These are phyloP conservation scores for Spinacia oleracea DNA, from an alignment of 179 eudicot genomes.

Conservation along the genomic window DNA sequence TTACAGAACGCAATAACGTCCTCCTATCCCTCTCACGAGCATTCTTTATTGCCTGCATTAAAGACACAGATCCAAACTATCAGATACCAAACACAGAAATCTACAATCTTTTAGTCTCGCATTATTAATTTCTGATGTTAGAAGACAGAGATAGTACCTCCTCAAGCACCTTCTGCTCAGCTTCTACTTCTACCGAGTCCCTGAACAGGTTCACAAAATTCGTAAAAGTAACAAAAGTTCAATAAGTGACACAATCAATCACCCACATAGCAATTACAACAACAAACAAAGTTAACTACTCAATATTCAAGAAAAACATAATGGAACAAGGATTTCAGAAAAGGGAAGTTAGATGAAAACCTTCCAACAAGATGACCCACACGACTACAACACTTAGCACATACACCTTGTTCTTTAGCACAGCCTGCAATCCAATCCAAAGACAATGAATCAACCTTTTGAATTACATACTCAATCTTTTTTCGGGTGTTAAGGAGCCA, in stretches of 20 bases:
- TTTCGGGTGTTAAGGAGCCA: not conserved
- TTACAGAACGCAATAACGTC: slow-evolving; percentile 36
- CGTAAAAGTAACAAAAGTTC: not conserved
- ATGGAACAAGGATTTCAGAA: not conserved
- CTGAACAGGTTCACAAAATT: slow-evolving; percentile 32
- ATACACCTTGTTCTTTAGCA: slow-evolving; percentile 86
- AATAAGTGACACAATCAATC: not conserved
- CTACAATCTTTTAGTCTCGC: not conserved
- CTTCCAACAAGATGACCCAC: slow-evolving; percentile 75
- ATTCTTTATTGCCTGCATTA: slow-evolving; percentile 43
- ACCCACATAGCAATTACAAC: not conserved
- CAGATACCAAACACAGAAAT: not conserved
- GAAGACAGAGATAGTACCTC: slow-evolving; percentile 43
- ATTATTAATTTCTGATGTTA: not conserved
- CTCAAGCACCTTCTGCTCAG: slow-evolving; percentile 79
- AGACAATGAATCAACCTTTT: not conserved
- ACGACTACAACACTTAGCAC: slow-evolving; percentile 81
- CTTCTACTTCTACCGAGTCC: slow-evolving; percentile 66
- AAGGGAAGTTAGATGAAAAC: slow-evolving; percentile 28
- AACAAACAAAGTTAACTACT: not conserved
- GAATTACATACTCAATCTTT: too few species aligned
- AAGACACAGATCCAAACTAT: not conserved
- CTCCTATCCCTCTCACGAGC: slow-evolving; percentile 50
- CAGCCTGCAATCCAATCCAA: slow-evolving; percentile 50
- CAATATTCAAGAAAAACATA: not conserved